Evolutionary conservation across 2,329 filamentous ascomycete genomes (phyloP), one percentile per base, ranked within the genome.

Genomic region (Aspergillus sp.): DNA sequence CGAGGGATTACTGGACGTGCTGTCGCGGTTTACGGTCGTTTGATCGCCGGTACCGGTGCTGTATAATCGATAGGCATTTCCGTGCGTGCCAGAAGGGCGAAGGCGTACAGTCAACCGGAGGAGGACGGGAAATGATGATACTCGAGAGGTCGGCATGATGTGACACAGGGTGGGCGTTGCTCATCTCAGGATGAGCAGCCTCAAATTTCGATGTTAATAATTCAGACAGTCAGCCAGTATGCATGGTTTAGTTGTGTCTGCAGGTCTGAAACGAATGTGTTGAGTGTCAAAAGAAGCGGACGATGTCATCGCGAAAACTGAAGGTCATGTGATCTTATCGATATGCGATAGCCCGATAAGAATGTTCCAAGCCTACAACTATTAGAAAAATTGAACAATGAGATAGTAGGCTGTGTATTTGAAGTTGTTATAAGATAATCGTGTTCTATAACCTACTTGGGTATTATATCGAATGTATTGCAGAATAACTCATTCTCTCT

Each of bases 81-180:
- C 32, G 24, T 53, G 51, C 11, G 45, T 52, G 16, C 56, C 36
- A n/a, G 54, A 50, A 9, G 47, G 44, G 36, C 49, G 56, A 26
- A 57, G 38, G 45, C 50, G 55, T 41, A 54, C 49, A 20, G 54
- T 47, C 50, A 49, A 64, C 52, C 56, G 54, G 19, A 65, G 51
- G 24, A 60, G 30, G 30, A 58, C 46, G 16, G 58, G 51, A 22
- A 55, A 45, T 33, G 60, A 55, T 36, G 49, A 56, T 44, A 50
- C 47, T 61, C 51, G 57, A 60, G 45, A 53, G 30, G 54, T 59
- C 52, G 56, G 49, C 60, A 61, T 62, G 55, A 30, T 60, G 55
- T 40, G 53, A 16, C 35, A 52, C 38, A 20, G 49, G 24, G 42
- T 59, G 55, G 47, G 43, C 46, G 45, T 59, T 30, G 50, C 50